Evolutionary conservation across 768 basidiomycete genomes (phyloP).

Genomic region (Phlegmacium glaucopus): DNA sequence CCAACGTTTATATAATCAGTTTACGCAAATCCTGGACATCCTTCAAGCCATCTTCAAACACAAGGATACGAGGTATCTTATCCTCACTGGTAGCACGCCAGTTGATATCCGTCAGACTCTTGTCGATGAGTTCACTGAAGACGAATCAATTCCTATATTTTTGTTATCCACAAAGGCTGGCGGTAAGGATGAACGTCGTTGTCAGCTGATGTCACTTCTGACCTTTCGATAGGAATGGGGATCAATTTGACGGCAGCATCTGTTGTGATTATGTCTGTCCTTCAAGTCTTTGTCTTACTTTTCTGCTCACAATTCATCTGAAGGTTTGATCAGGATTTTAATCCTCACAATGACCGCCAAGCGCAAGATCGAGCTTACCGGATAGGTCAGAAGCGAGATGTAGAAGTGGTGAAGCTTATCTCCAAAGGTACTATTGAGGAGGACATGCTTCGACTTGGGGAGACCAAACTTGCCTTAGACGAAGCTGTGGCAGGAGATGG

Average conservation of each 20-base stretch:
- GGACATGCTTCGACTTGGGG: conserved; percentile 87
- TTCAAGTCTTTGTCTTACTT: not conserved
- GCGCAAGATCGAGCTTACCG: conserved; percentile 97
- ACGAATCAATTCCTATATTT: conserved; percentile 84
- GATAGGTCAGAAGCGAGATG: conserved; percentile 91
- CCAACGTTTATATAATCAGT: conserved; percentile 42
- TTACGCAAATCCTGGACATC: conserved; percentile 95
- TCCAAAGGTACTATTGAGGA: conserved; percentile 93
- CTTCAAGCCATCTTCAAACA: conserved; percentile 78
- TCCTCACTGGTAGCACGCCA: conserved; percentile 90
- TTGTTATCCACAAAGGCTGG: conserved; percentile 91
- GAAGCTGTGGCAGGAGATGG: conserved; percentile 88
- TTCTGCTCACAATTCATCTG: not conserved
- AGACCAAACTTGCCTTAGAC: conserved; percentile 89
- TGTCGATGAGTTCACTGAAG: conserved; percentile 94
- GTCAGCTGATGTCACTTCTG: not conserved
- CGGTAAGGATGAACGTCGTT: conserved; percentile 29
- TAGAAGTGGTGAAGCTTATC: conserved; percentile 93
- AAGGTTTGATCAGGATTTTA: conserved; percentile 98
- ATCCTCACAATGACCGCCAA: conserved; percentile 96
- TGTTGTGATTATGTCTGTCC: conserved; percentile 82
- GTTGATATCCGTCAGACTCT: conserved; percentile 91
- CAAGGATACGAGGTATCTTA: conserved; percentile 66
- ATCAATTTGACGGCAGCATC: conserved; percentile 96
- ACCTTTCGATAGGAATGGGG: conserved; percentile 61